A percentile compares a stretch with the other conserved stretches of the same genome.
These are phyloP conservation scores for Trichomonascaceae sp. DNA, from an alignment of 1,139 yeast species.

Conservation along the genomic window DNA sequence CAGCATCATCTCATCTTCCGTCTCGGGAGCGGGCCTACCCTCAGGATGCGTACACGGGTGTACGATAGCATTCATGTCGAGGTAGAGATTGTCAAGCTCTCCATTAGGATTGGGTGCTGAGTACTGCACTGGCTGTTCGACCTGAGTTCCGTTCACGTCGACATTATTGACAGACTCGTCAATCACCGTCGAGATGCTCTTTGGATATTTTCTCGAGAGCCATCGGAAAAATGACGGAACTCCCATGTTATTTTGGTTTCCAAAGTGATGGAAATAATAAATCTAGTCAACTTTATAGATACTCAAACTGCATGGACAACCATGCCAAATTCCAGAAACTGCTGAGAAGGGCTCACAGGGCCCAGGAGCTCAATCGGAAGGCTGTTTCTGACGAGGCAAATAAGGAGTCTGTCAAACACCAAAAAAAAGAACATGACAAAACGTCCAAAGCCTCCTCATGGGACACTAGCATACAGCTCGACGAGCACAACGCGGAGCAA, in stretches of 20 bases:
- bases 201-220: conserved; percentile 88
- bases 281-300: not conserved
- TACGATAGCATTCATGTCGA: conserved; percentile 96
- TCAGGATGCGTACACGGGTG: conserved; percentile 98
- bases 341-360: conserved; percentile 15
- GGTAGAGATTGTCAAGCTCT: conserved; percentile 77
- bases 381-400: conserved; percentile 47
- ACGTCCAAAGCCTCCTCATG: conserved; percentile 11
- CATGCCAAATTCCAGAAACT: conserved; percentile 11
- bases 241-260: conserved; percentile 24
- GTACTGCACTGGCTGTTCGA: conserved; percentile 52
- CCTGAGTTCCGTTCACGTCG: conserved; percentile 30
- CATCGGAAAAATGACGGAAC: conserved; percentile 97
- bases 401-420: conserved; percentile 42
- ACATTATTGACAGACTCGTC: conserved; percentile 52
- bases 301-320: not conserved
- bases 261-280: not conserved
- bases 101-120: conserved; percentile 85
- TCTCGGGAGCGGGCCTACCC: conserved; percentile 83
- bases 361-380: conserved; percentile 27
- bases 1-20: conserved; percentile 89
- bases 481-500: conserved; percentile 30
- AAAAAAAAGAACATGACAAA: conserved; percentile 12
- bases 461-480: conserved; percentile 39
- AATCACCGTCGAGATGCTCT: conserved; percentile 78